Evolutionary conservation across 805 yeast genomes (phyloP).

Genomic region (Spathaspora girioi): DNA sequence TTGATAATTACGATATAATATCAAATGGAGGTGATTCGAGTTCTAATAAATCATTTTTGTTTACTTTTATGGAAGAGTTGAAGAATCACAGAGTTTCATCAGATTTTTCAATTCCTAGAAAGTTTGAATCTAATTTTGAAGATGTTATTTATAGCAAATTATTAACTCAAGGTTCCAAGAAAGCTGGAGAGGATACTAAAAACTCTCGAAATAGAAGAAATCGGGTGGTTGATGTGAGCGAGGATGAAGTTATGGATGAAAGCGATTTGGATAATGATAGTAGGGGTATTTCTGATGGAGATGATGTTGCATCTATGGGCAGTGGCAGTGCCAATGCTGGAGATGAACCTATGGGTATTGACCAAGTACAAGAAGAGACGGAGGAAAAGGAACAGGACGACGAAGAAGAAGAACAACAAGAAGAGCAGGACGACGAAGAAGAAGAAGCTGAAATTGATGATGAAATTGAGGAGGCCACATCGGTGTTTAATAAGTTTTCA

Average conservation of each 20-base stretch:
- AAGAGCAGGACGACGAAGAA: background rate
- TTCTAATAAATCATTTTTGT: conserved; percentile 5
- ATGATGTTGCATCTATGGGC: conserved; percentile 18
- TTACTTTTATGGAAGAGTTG: conserved; percentile 6
- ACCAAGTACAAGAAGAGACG: conserved; percentile 9
- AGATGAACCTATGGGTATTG: conserved; percentile 11
- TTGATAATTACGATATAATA: conserved; percentile 8
- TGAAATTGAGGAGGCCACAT: background rate
- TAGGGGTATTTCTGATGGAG: conserved; percentile 13
- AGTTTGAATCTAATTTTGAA: conserved; percentile 9
- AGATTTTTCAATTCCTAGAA: conserved; percentile 1
- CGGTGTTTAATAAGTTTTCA: background rate
- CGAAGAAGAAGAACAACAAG: conserved; percentile 4
- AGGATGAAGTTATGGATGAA: conserved; percentile 16
- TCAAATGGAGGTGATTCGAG: conserved; percentile 1
- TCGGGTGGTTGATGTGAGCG: conserved; percentile 1
- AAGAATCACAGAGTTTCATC: conserved; percentile 1
- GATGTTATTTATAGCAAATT: conserved; percentile 1
- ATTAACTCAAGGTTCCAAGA: background rate
- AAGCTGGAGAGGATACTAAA: background rate
- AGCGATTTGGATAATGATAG: conserved; percentile 22
- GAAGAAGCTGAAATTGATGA: background rate
- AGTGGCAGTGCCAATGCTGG: conserved; percentile 11
- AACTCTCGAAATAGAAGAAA: conserved; percentile 2
- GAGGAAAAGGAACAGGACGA: conserved; percentile 11